Evolutionary conservation across 176 grass and related monocot species (phyloP), one percentile per base, ranked within the genome.

Genomic region (Oryza glaberrima): DNA sequence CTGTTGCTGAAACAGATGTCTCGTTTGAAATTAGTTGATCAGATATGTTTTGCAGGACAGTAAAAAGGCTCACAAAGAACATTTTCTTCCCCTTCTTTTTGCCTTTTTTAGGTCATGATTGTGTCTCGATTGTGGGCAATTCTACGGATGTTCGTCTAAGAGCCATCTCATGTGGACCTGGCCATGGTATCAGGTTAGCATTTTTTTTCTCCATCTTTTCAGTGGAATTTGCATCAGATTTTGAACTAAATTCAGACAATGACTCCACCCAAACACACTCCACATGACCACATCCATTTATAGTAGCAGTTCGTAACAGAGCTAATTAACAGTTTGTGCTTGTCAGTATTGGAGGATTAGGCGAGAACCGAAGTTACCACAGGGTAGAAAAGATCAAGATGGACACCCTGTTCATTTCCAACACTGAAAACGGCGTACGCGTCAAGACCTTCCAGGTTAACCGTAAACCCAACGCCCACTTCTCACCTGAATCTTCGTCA

Each of bases 181-280:
- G 95, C 41, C 88, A 92, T 79, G 95, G 94, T 11, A 97, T 97
- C 71, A 97, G 92, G 94, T 97, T 97, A 58, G 9, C 22, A 7
- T 1, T 69, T 64, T 32, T 69, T 64, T 5, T 23, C 70, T 60
- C 68, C 30, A 15, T 6, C 17, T 23, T 45, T 45, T 30, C 1
- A 10, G n/a, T 16, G 13, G 3, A 80, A 3, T 13, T 32, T 67
- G 30, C 77, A 14, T 9, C 15, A 34, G 47, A n/a, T 4, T 3
- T 77, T 77, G 32, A 58, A 11, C 28, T 38, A 56, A 77, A n/a
- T 70, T 11, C 2, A n/a, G n/a, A 45, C 5, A 45, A 25, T 28
- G 7, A 4, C 11, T 14, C 5, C 41, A 25, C 22, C 40, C 11
- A 72, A 26, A 46, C 9, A 71, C 10, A 12, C 36, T 15, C 2